phyloP scores from a whole-genome alignment of 2,329 filamentous ascomycete genomes.

The Hypoxylon sp. region DNA sequence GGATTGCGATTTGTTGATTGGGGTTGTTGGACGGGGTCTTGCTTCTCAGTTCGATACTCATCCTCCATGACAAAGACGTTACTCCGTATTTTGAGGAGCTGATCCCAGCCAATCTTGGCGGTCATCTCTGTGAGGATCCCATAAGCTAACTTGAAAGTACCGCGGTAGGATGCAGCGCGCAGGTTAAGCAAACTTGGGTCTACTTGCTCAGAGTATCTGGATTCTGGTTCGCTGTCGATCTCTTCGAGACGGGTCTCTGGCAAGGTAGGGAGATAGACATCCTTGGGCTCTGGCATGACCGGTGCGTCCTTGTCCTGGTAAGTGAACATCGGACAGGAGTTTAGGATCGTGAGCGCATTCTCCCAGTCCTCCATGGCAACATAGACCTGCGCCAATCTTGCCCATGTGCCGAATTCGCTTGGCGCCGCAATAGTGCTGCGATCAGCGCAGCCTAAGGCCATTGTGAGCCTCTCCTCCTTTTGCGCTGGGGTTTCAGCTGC shows the following conservation, averaged over 20 bases:
- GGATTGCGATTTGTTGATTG: conserved; percentile 74
- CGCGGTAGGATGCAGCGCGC: conserved; percentile 89
- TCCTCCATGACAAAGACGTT: conserved; percentile 99
- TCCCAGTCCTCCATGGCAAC: conserved; percentile 97
- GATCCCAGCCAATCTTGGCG: conserved; percentile 97
- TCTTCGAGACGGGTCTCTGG: conserved; percentile 93
- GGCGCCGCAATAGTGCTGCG: conserved; percentile 94
- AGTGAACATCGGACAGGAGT: conserved; percentile 99
- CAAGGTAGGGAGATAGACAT: conserved; percentile 87
- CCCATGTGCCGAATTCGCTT: conserved; percentile 98
- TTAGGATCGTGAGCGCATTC: conserved; percentile 91
- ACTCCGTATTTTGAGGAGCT: conserved; percentile 92
- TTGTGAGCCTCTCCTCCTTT: conserved; percentile 77
- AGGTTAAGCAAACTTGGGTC: conserved; percentile 88
- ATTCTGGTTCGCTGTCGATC: conserved; percentile 91
- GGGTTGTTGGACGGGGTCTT: conserved; percentile 65
- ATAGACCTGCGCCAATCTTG: conserved; percentile 91
- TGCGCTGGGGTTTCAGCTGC: conserved; percentile 66
- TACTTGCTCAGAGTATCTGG: conserved; percentile 84
- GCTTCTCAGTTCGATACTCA: conserved; percentile 92
- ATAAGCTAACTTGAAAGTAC: conserved; percentile 96
- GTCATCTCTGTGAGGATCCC: conserved; percentile 95
- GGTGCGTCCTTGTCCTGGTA: conserved; percentile 99
- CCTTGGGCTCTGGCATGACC: conserved; percentile 91
- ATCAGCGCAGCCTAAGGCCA: conserved; percentile 94